These are phyloP conservation scores for Phoenix dactylifera DNA, from an alignment of 176 grass and related monocot species.

Conservation along the genomic window DNA sequence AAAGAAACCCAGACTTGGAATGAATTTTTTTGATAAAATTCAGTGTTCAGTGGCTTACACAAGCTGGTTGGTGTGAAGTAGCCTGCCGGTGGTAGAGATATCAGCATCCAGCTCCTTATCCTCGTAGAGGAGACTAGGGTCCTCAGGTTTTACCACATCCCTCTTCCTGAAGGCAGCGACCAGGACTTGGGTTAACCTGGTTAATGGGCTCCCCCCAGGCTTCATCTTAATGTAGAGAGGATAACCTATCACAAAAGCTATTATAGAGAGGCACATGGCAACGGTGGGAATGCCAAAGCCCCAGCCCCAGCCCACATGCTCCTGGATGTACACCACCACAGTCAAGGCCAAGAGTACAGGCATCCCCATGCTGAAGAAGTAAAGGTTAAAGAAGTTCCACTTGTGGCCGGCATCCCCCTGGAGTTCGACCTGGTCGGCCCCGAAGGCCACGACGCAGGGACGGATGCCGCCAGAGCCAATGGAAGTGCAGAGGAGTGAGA, in stretches of 20 bases:
- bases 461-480: slow-evolving; percentile 63
- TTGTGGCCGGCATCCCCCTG: slow-evolving; percentile 2
- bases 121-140: slow-evolving; percentile 38
- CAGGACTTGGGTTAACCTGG: slow-evolving; percentile 38
- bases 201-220: slow-evolving; percentile 52
- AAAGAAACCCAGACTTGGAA: too few relatives aligned
- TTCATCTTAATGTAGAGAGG: slow-evolving; percentile 46
- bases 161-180: slow-evolving; percentile 50
- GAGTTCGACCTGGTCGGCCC: slow-evolving; percentile 67
- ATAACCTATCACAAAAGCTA: slow-evolving; percentile 48
- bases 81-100: slow-evolving; percentile 46
- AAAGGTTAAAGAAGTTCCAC: slow-evolving; percentile 62
- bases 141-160: slow-evolving; percentile 23
- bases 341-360: slow-evolving; percentile 43
- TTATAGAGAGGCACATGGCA: slow-evolving; percentile 38
- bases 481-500: slow-evolving; percentile 53
- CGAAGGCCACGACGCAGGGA: slow-evolving; percentile 64
- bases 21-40: too few relatives aligned
- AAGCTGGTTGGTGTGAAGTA: slow-evolving; percentile 66
- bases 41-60: slow-evolving; percentile 25
- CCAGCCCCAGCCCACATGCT: slow-evolving; percentile 62
- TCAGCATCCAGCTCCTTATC: slow-evolving; percentile 51
- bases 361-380: slow-evolving; percentile 47
- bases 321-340: slow-evolving; percentile 50
- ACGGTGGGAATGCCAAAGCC: slow-evolving; percentile 53